These are phyloP conservation scores for Brassica cretica DNA, from an alignment of 345 rosid species.

Conservation along the genomic window DNA sequence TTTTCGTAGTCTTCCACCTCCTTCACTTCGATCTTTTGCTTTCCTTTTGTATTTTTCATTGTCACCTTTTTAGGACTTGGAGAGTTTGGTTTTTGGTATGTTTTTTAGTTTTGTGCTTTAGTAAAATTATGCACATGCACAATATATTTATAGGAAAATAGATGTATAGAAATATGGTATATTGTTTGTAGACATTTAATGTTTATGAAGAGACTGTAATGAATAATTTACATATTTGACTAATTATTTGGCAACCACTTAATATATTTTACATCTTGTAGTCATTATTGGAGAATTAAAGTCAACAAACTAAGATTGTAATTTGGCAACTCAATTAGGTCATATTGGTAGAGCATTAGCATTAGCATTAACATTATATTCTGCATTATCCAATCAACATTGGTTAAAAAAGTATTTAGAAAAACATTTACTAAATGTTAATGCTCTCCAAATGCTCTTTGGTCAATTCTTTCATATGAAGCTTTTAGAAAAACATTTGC, in stretches of 20 bases:
- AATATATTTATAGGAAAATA: background rate
- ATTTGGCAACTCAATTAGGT: background rate
- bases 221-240: conserved; percentile 6
- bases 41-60: conserved; percentile 23
- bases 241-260: conserved; percentile 6
- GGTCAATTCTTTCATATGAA: no score
- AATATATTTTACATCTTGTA: background rate
- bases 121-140: background rate
- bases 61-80: background rate
- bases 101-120: background rate
- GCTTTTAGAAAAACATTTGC: no score
- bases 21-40: conserved; percentile 41
- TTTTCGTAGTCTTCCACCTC: conserved; percentile 30
- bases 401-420: no score
- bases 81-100: background rate
- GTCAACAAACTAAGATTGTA: background rate
- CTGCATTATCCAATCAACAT: no score
- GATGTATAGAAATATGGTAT: background rate
- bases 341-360: no score
- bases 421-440: no score
- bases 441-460: no score
- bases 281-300: background rate
- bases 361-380: no score
- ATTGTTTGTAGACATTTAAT: background rate
- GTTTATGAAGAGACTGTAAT: background rate